Base-by-base conservation (phyloP, 1,139 yeast species). In the Candida sp. region DNA sequence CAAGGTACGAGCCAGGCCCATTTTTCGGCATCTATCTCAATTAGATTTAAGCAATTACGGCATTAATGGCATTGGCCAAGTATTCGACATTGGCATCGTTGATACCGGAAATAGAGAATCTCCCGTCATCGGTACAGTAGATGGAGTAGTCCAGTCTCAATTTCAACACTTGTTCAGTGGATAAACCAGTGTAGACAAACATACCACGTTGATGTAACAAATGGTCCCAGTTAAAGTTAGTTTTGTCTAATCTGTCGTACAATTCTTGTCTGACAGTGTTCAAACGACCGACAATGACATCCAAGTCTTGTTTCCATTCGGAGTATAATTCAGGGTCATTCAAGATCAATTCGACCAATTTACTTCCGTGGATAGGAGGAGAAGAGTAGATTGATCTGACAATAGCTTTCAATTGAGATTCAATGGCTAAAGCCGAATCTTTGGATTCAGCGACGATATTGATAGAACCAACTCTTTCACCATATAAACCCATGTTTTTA, bases 401-500 rank as follows among this genome's bases (percentile, higher is more conserved):
- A 57, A 87, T 79, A 57, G 77, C 79, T 65, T 87, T 82, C 60
- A 87, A 73, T 70, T 91, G 97, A 2, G 96, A 85, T 57, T 82
- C 84, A 49, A 88, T 76, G 38, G 75, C 67, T 49, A 61, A 63
- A 32, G 77, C 57, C 36, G 68, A 68, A 39, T 73, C 75, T 34
- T 70, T 60, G n/a, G 69, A 63, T 47, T 74, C 70, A 41, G 82
- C 72, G 45, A 84, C 69, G 40, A 84, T 68, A 42, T 88, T 85
- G 43, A 91, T 73, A n/a, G 95, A 87, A 9, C 98, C 97, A 39
- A 90, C 90, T 65, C 98, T 83, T 73, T 93, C 97, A 54, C 97
- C 96, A 65, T 93, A 90, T 48, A 91, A 79, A 30, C 99, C 99
- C 93, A 93, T 87, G 73, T 91, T 91, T 70, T 91, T 91, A 53